phyloP scores from a whole-genome alignment of 495 filamentous ascomycete species.

The Penicillium subrubescens region DNA sequence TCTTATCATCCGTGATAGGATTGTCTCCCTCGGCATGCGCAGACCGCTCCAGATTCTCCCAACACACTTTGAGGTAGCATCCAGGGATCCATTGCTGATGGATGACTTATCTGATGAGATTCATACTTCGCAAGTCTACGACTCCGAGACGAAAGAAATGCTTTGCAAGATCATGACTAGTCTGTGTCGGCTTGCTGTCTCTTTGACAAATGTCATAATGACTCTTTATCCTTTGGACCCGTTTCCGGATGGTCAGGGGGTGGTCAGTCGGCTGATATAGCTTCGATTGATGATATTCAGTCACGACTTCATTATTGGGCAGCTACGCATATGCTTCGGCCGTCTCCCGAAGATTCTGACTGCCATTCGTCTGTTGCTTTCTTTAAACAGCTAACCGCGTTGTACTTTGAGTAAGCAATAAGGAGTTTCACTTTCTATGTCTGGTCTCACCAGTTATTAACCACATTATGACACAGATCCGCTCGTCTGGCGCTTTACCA shows the following conservation, averaged over 20 bases:
- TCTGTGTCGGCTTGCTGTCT: neutral
- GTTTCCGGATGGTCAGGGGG: neutral
- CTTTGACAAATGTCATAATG: neutral
- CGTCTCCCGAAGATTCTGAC: neutral
- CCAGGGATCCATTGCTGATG: neutral
- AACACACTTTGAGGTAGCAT: neutral
- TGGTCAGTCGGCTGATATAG: neutral
- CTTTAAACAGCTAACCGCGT: slow-evolving; percentile 1
- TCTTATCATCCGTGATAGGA: neutral
- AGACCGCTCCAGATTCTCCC: neutral
- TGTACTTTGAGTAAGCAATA: neutral
- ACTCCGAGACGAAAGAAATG: neutral
- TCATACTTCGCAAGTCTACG: neutral
- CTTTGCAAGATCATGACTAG: slow-evolving; percentile 4
- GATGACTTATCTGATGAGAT: slow-evolving; percentile 1
- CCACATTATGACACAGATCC: neutral
- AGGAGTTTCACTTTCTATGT: neutral
- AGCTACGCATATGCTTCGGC: neutral
- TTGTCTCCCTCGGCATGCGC: neutral
- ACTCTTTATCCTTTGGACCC: slow-evolving; percentile 1
- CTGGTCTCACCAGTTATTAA: neutral
- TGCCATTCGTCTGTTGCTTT: neutral
- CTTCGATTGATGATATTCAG: neutral
- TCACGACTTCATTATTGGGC: neutral
- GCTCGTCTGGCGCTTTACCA: slow-evolving; percentile 1